Evolutionary conservation across 495 filamentous ascomycete species (phyloP).

Genomic region (Oidiodendron maius): DNA sequence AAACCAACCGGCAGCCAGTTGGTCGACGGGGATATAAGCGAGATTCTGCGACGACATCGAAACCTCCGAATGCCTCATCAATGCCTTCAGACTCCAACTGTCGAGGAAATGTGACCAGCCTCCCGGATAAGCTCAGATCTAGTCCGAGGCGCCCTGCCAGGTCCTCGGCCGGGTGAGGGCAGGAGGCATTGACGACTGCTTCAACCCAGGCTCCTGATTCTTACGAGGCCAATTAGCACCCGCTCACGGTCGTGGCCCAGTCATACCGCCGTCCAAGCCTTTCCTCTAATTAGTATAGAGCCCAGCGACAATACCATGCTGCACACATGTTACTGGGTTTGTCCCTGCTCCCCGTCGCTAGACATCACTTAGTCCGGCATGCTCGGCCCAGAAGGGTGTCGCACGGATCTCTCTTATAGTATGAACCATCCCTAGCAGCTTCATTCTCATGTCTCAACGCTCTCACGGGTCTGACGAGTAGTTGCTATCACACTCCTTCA

Average conservation of each 20-base stretch:
- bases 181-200: not conserved
- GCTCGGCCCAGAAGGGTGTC: constrained; percentile 11
- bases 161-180: constrained; percentile 4
- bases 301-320: too few relatives aligned
- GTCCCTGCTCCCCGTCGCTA: too few relatives aligned
- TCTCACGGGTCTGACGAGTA: constrained; percentile 18
- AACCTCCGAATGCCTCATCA: constrained; percentile 19
- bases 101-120: constrained; percentile 5
- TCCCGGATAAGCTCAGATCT: not conserved
- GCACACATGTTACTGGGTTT: too few relatives aligned
- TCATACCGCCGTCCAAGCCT: not conserved
- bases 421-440: constrained; percentile 19
- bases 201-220: too few relatives aligned
- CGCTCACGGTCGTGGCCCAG: too few relatives aligned
- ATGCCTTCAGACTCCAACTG: constrained; percentile 17
- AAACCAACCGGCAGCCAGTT: constrained; percentile 9
- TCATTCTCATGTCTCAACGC: constrained; percentile 15
- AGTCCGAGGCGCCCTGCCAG: not conserved
- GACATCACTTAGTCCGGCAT: constrained; percentile 12
- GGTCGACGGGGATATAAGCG: constrained; percentile 17
- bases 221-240: too few relatives aligned
- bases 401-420: constrained; percentile 22
- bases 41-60: constrained; percentile 22
- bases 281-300: too few relatives aligned
- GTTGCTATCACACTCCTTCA: constrained; percentile 16